Evolutionary conservation across 169 alveolate species (phyloP), one percentile per base, ranked within the genome.

Genomic region (Plasmodium inui): DNA sequence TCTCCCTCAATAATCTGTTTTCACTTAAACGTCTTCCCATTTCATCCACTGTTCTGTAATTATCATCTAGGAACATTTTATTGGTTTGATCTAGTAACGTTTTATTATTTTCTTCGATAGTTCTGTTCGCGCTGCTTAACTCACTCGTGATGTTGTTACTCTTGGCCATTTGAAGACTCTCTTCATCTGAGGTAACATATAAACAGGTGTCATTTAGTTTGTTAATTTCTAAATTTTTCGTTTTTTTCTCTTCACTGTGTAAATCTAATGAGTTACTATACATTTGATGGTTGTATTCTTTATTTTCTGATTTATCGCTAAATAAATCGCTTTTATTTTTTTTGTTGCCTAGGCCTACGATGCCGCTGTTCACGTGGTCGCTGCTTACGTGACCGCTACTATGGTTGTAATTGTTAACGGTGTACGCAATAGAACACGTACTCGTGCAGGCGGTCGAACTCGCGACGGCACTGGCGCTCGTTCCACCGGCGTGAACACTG

Each of bases 151-250:
- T 10, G 37, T 74, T 86, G n/a, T 76, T 86, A 37, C 14, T 76
- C 81, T 82, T 50, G 61, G 61, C 93, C 17, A 74, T 53, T 74
- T 86, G 71, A 10, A 70, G 30, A 22, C 32, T 10, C 28, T 76
- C 93, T 86, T 86, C 93, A 76, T 86, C 93, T 86, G 93, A 86
- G 79, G 85, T 78, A 86, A 86, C 61, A 86, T 86, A 86, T 34
- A 86, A 74, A 76, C 85, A 86, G 17, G 93, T 86, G n/a, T 57
- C 86, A 86, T 86, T 86, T 41, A 86, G 81, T 86, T 74, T 74
- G 67, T 86, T 74, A n/a, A 86, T 55, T 12, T 86, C 93, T 46
- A 72, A 6, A 28, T 34, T 84, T 72, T 84, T 84, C 37, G 50
- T 76, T 12, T 3, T 53, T 86, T 86, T 73, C 9, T 73, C 86